These are phyloP conservation scores for Exophiala viscosa DNA, from an alignment of 2,329 filamentous ascomycete genomes.

Conservation along the genomic window DNA sequence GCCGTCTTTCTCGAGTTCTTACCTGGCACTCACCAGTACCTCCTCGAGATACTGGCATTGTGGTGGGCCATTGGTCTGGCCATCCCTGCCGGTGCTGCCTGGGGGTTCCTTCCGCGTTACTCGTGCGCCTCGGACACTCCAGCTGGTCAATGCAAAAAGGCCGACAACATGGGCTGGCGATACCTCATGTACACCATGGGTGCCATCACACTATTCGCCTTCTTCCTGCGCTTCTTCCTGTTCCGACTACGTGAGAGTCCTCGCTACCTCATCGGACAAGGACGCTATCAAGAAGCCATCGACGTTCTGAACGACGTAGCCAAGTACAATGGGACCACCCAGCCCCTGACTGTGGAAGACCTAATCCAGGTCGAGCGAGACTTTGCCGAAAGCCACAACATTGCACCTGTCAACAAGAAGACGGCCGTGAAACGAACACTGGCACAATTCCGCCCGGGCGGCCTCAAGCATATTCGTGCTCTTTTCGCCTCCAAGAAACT, in stretches of 20 bases:
- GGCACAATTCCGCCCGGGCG: slow-evolving; percentile 8
- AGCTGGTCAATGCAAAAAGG: slow-evolving; percentile 39
- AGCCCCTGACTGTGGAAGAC: slow-evolving; percentile 46
- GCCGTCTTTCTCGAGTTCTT: slow-evolving; percentile 55
- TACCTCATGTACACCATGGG: slow-evolving; percentile 70
- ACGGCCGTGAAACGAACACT: slow-evolving; percentile 35
- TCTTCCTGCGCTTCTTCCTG: slow-evolving; percentile 71
- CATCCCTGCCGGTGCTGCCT: slow-evolving; percentile 16
- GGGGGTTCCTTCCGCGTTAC: slow-evolving; percentile 17
- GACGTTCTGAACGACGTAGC: slow-evolving; percentile 76
- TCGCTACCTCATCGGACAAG: slow-evolving; percentile 74
- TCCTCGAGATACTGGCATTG: slow-evolving; percentile 58
- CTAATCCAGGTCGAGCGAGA: slow-evolving; percentile 35
- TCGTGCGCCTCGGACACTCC: slow-evolving; percentile 15
- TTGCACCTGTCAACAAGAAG: background rate
- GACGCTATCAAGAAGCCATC: slow-evolving; percentile 73
- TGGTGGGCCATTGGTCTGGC: slow-evolving; percentile 20
- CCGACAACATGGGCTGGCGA: slow-evolving; percentile 70
- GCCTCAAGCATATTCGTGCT: slow-evolving; percentile 55
- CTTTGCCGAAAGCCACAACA: slow-evolving; percentile 11
- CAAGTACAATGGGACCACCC: slow-evolving; percentile 57
- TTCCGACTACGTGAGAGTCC: slow-evolving; percentile 83
- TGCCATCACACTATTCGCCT: slow-evolving; percentile 70
- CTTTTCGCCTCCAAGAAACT: slow-evolving; percentile 65
- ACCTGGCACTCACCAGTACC: slow-evolving; percentile 50